These are phyloP conservation scores for Aspergillus phoenicis DNA, from an alignment of 2,329 filamentous ascomycete species.

Conservation along the genomic window DNA sequence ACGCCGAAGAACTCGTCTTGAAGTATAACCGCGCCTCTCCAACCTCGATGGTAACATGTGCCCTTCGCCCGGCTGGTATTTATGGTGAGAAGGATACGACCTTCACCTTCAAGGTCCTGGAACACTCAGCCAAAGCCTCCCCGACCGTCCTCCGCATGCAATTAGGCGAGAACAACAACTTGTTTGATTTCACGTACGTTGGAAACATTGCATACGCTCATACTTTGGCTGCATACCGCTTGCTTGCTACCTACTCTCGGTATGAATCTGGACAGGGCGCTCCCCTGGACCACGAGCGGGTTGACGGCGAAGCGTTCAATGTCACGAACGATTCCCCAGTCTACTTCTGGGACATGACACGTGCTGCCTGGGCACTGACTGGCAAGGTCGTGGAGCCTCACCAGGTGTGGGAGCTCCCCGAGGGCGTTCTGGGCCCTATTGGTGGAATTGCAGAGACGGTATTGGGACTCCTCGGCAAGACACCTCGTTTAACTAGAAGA, in stretches of 20 bases:
- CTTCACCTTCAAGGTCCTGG: conserved; percentile 71
- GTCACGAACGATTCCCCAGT: conserved; percentile 87
- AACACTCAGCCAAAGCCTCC: conserved; percentile 63
- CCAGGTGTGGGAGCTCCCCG: conserved; percentile 46
- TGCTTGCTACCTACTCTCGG: conserved; percentile 61
- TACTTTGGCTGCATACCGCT: conserved; percentile 73
- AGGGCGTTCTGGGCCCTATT: conserved; percentile 42
- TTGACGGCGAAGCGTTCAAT: conserved; percentile 86
- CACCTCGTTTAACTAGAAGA: conserved; percentile 49
- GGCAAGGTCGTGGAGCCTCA: conserved; percentile 47
- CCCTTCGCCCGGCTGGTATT: conserved; percentile 84
- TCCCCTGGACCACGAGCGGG: conserved; percentile 70
- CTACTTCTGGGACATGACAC: conserved; percentile 88
- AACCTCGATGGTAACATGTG: conserved; percentile 69
- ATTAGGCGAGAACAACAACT: conserved; percentile 72
- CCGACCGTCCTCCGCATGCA: conserved; percentile 71
- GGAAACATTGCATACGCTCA: conserved; percentile 76
- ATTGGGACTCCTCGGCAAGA: conserved; percentile 48
- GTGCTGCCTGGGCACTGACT: conserved; percentile 69
- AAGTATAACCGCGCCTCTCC: conserved; percentile 66
- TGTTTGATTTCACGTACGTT: conserved; percentile 73
- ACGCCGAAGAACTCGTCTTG: conserved; percentile 80
- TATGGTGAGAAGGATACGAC: conserved; percentile 88
- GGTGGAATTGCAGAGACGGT: conserved; percentile 47
- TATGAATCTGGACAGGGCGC: conserved; percentile 53